Percentiles rank a stretch among this genome's conserved stretches.
Conservation (phyloP, 2,329 filamentous ascomycete species). For the Verticillium nubilum region DNA sequence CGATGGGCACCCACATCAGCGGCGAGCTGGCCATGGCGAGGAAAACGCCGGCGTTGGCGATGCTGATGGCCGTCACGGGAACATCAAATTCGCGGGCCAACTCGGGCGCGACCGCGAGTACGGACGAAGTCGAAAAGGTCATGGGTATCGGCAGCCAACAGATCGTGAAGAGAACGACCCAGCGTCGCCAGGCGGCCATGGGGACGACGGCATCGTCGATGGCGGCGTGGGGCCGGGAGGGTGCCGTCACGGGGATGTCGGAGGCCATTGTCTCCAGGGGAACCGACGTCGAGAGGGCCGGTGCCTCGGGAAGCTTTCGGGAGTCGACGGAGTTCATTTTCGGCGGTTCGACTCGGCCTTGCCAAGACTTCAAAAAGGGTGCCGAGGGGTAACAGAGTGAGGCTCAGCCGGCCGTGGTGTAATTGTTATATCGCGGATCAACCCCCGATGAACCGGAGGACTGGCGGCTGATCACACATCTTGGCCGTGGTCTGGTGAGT, state of each 20-base stretch:
- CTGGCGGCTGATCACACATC: neutral
- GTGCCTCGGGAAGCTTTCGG: neutral
- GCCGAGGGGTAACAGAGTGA: neutral
- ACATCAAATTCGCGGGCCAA: conserved; percentile 61
- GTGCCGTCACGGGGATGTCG: neutral
- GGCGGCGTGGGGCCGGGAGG: conserved; percentile 11
- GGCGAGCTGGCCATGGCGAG: conserved; percentile 67
- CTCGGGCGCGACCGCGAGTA: conserved; percentile 69
- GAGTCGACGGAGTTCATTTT: neutral
- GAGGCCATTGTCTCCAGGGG: neutral
- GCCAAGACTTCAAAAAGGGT: neutral
- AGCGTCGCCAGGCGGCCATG: conserved; percentile 13
- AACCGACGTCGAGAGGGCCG: neutral
- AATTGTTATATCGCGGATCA: neutral
- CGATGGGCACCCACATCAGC: conserved; percentile 67
- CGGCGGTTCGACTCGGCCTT: neutral
- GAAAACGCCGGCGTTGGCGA: conserved; percentile 72
- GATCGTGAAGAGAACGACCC: conserved; percentile 12
- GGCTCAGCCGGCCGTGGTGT: neutral
- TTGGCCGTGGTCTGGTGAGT: neutral
- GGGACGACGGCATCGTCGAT: conserved; percentile 15
- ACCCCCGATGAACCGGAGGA: neutral
- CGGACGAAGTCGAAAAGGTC: conserved; percentile 72
- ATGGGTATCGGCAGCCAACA: conserved; percentile 41
- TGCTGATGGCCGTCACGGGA: conserved; percentile 63